phyloP scores from a whole-genome alignment of 805 yeast genomes.

The Nakazawaea peltata region DNA sequence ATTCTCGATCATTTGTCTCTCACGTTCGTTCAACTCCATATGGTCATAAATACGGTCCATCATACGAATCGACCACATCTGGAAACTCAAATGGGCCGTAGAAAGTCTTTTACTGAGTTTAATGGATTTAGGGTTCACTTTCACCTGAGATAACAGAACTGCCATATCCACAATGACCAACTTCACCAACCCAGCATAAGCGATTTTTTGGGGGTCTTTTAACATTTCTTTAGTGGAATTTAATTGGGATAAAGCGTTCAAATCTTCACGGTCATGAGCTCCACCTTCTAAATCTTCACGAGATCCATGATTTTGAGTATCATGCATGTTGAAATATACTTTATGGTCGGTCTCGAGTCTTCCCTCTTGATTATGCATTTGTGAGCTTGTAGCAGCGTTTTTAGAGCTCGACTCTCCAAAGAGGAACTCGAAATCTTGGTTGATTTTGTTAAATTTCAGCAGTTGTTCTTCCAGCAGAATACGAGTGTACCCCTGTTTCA shows the following conservation, averaged over 20 bases:
- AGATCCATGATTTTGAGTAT: conserved; percentile 18
- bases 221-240: conserved; percentile 75
- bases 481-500: conserved; percentile 75
- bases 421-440: conserved; percentile 44
- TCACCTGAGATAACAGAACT: conserved; percentile 57
- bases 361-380: conserved; percentile 17
- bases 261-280: conserved; percentile 23
- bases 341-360: conserved; percentile 6
- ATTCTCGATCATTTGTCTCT: conserved; percentile 79
- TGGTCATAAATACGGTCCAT: conserved; percentile 72
- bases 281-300: conserved; percentile 21
- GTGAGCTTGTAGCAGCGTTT: conserved; percentile 18
- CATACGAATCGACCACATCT: conserved; percentile 74
- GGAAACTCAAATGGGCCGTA: conserved; percentile 66
- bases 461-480: conserved; percentile 85
- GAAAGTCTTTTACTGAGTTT: conserved; percentile 54
- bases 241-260: conserved; percentile 55
- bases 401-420: conserved; percentile 25
- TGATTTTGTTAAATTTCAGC: conserved; percentile 48
- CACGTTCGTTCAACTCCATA: conserved; percentile 69
- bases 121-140: conserved; percentile 40
- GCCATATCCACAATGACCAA: conserved; percentile 77
- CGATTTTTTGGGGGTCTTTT: conserved; percentile 78
- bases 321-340: conserved; percentile 13
- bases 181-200: conserved; percentile 81